Percentiles rank a stretch among this genome's conserved stretches.
Evolutionary conservation across 1,284 basidiomycete genomes (phyloP).

Genomic region (Hymenochaete sp.): DNA sequence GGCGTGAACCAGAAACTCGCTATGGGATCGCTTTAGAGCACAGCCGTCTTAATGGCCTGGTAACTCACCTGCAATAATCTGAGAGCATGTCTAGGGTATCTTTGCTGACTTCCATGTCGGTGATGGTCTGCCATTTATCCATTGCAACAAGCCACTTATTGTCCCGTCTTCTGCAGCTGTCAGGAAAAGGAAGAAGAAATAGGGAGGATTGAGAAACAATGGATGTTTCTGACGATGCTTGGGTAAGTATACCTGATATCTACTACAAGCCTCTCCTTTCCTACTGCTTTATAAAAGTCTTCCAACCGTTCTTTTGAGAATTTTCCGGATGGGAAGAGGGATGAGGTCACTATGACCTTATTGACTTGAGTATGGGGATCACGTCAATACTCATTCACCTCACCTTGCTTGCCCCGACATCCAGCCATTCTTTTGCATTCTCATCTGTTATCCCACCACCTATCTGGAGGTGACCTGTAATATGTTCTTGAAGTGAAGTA

Average conservation of each 20-base stretch:
- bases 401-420: constrained; percentile 89
- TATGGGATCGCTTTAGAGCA: constrained; percentile 28
- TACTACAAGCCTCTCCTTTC: constrained; percentile 85
- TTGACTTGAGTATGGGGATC: background rate
- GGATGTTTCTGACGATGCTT: background rate
- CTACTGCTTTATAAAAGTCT: constrained; percentile 56
- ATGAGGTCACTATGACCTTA: constrained; percentile 95
- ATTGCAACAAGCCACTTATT: constrained; percentile 91
- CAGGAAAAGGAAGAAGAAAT: constrained; percentile 3
- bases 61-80: constrained; percentile 63
- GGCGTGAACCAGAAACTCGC: constrained; percentile 94
- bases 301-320: constrained; percentile 74
- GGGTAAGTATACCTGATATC: constrained; percentile 73
- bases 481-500: background rate
- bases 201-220: background rate
- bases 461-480: constrained; percentile 70
- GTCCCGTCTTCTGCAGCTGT: constrained; percentile 75
- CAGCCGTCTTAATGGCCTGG: background rate
- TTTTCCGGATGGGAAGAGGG: constrained; percentile 77
- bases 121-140: constrained; percentile 98
- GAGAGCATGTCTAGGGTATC: constrained; percentile 66
- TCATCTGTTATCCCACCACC: constrained; percentile 85
- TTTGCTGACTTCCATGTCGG: constrained; percentile 86
- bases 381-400: background rate
- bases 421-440: constrained; percentile 83